Evolutionary conservation across 1,284 basidiomycete species (phyloP), one percentile per base, ranked within the genome.

Genomic region (Abortiporus biennis): DNA sequence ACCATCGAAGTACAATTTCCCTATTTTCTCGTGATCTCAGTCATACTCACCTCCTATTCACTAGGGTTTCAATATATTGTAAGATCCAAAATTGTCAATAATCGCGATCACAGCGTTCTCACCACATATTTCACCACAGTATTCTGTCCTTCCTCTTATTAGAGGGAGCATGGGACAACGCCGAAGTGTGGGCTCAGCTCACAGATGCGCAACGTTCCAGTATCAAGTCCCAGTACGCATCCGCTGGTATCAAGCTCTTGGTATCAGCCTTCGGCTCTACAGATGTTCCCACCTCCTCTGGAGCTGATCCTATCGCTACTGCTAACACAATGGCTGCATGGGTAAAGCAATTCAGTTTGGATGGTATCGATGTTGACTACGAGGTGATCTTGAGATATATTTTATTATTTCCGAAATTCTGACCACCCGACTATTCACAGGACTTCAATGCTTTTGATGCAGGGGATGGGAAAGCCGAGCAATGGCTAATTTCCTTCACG

Each of bases 301-400:
- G 65, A 13, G 59, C 62, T 4, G 60, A 76, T 42, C 56, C 72
- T 2, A 54, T 62, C 17, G 47, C 38, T 4, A 63, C 65, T 3
- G 76, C 74, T 0, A 63, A 72, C 47, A 67, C 59, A 3, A 65
- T 78, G 61, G 72, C 72, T 9, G 58, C 60, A 2, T 77, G 68
- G 66, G 72, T 76, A 33, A 69, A 64, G 46, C 42, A 71, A 36
- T 72, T 69, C 48, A 62, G 64, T 17, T 56, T 80, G 13, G 69
- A 80, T 47, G 78, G 76, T 27, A 57, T 79, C 30, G 77, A 80
- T 38, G 66, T 80, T 31, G 76, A 79, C 54, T 78, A 73, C 43
- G 74, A 78, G 57, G 73, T 66, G 35, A 13, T 48, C 38, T 17
- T 38, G 17, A 20, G 25, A 20, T 23, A 25, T 16, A 31, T 25